Percentiles rank a stretch among this genome's conserved stretches.
These are phyloP conservation scores for Chrysosporium keratinophilum DNA, from an alignment of 2,329 filamentous ascomycete genomes.

Conservation along the genomic window DNA sequence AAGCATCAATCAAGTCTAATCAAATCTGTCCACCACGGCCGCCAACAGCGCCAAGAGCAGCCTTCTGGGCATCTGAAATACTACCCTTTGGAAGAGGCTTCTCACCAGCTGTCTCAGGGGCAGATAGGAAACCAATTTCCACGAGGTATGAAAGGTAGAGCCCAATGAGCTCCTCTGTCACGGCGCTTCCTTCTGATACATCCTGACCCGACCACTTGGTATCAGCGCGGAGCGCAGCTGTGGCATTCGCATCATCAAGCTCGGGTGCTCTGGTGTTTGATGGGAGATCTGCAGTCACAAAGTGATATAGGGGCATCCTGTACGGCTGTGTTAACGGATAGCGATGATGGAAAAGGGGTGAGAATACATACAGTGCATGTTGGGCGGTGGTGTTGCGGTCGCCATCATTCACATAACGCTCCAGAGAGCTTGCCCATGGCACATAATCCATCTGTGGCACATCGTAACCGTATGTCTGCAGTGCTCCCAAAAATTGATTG, in stretches of 20 bases:
- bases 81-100: slow-evolving; percentile 34
- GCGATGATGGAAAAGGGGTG: background rate
- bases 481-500: slow-evolving; percentile 62
- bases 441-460: slow-evolving; percentile 57
- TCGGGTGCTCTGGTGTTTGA: slow-evolving; percentile 60
- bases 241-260: slow-evolving; percentile 62
- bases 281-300: slow-evolving; percentile 60
- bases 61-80: slow-evolving; percentile 33
- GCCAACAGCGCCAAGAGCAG: slow-evolving; percentile 40
- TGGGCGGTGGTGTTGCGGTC: slow-evolving; percentile 60
- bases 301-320: slow-evolving; percentile 59
- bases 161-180: slow-evolving; percentile 48
- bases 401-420: slow-evolving; percentile 55
- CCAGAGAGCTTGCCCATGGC: slow-evolving; percentile 57
- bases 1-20: background rate
- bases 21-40: slow-evolving; percentile 33
- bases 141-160: slow-evolving; percentile 51
- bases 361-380: slow-evolving; percentile 23
- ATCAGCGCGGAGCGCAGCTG: slow-evolving; percentile 54
- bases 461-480: slow-evolving; percentile 63
- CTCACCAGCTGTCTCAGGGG: slow-evolving; percentile 30
- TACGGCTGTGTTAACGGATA: slow-evolving; percentile 3
- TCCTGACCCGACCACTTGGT: slow-evolving; percentile 46
- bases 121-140: slow-evolving; percentile 49
- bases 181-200: slow-evolving; percentile 42